Base-by-base conservation (phyloP, 179 eudicot genomes). In the Pouteria campechiana region DNA sequence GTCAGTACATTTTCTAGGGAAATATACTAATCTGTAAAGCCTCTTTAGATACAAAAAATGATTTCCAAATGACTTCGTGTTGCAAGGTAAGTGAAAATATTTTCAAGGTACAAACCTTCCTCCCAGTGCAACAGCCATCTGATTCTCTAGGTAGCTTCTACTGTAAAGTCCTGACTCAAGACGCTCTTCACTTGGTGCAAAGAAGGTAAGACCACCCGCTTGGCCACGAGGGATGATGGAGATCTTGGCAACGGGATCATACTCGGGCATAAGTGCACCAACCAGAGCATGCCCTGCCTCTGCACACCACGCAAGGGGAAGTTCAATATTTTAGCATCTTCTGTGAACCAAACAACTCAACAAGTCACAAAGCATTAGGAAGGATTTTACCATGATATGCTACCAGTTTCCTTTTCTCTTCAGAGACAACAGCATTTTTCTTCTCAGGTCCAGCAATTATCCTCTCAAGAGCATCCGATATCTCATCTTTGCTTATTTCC, bases 71-170 rank as follows among this genome's bases (percentile, higher is more conserved):
- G n/a, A n/a, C n/a, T n/a, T n/a, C n/a, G n/a, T n/a, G n/a, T n/a
- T 12, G 15, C 11, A 4, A 41, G 20, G 45, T 7, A n/a, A n/a
- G n/a, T n/a, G n/a, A 22, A 23, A 39, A 33, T n/a, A n/a, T 17
- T 29, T 33, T 14, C 28, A 50, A 20, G 30, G 14, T 39, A 54
- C 70, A 37, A 12, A 87, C 99, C 99, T 88, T 79, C 99, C 99
- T 58, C 99, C 96, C 20, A 92, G 89, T 33, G 99, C 99, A 47
- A 92, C 99, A 22, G 99, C 99, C 99, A 92, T 92, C 80, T 92
- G 99, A 65, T 92, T 92, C 63, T 92, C 99, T 13, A 92, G 75
- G 72, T 92, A 87, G 77, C 93, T 87, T 64, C 94, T 76, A 52
- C 99, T 87, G 58, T 92, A 92, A 44, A 92, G 83, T 34, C 99